These are phyloP conservation scores for Effrenium voratum DNA, from an alignment of 73 alveolate species.

Conservation along the genomic window DNA sequence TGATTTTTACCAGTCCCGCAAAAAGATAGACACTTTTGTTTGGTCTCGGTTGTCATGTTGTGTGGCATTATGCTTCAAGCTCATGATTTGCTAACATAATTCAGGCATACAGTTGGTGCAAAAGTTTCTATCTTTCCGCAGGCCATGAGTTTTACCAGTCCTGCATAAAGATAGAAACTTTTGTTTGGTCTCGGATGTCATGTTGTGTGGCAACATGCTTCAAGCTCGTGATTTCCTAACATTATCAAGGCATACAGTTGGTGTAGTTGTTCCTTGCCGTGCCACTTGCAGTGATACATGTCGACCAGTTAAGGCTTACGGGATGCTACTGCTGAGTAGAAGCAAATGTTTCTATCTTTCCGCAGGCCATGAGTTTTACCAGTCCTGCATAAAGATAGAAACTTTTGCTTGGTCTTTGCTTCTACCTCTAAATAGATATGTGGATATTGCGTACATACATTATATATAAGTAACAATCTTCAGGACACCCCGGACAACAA, in stretches of 20 bases:
- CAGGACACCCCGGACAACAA: constrained; percentile 14
- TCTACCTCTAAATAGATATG: not conserved
- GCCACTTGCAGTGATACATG: too few species aligned
- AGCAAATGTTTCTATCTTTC: not conserved
- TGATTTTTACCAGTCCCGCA: too few species aligned
- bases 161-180: too few species aligned
- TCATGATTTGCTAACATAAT: not conserved
- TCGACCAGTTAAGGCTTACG: not conserved
- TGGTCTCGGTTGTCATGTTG: not conserved
- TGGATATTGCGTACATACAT: not conserved
- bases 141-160: too few species aligned
- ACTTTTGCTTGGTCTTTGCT: too few species aligned
- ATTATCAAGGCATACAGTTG: too few species aligned
- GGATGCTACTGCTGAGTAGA: not conserved
- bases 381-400: not conserved
- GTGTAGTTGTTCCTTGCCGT: too few species aligned
- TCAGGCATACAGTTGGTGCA: not conserved
- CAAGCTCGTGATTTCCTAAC: too few species aligned
- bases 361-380: not conserved
- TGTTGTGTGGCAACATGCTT: too few species aligned
- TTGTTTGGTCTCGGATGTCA: too few species aligned
- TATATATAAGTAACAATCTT: not conserved
- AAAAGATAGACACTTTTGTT: not conserved
- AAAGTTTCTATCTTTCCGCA: too few species aligned
- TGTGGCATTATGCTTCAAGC: not conserved